These are phyloP conservation scores for Ormosia emarginata DNA, from an alignment of 306 rosid genomes.

Conservation along the genomic window DNA sequence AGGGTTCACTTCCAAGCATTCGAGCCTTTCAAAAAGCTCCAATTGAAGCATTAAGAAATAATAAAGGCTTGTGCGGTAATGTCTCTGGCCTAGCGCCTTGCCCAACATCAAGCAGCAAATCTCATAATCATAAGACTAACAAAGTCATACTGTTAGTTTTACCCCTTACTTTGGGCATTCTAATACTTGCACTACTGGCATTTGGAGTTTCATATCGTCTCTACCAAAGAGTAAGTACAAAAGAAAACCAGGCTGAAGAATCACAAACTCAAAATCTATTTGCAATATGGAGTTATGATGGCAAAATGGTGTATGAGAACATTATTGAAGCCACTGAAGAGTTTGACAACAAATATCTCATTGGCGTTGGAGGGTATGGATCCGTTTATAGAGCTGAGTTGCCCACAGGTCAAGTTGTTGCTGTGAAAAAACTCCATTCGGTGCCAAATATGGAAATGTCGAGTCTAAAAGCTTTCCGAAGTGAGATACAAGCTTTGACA, in stretches of 20 bases:
- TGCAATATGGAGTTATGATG: conserved; percentile 17
- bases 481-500: conserved; percentile 9
- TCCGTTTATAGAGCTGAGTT: conserved; percentile 20
- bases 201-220: background rate
- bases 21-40: background rate
- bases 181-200: background rate
- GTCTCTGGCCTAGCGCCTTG: background rate
- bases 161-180: background rate
- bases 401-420: background rate
- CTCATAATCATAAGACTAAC: background rate
- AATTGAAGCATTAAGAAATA: background rate
- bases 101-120: background rate
- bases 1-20: conserved; percentile 9
- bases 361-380: background rate
- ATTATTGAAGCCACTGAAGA: conserved; percentile 8
- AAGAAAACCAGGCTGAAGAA: background rate
- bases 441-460: background rate
- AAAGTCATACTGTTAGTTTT: background rate
- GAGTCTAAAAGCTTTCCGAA: background rate
- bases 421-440: conserved; percentile 21
- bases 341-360: background rate
- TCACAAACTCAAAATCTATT: background rate
- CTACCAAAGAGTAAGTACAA: background rate
- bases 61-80: conserved; percentile 12
- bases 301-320: background rate